Conservation (phyloP, 2,329 filamentous ascomycete species). For the Alternaria sp. region DNA sequence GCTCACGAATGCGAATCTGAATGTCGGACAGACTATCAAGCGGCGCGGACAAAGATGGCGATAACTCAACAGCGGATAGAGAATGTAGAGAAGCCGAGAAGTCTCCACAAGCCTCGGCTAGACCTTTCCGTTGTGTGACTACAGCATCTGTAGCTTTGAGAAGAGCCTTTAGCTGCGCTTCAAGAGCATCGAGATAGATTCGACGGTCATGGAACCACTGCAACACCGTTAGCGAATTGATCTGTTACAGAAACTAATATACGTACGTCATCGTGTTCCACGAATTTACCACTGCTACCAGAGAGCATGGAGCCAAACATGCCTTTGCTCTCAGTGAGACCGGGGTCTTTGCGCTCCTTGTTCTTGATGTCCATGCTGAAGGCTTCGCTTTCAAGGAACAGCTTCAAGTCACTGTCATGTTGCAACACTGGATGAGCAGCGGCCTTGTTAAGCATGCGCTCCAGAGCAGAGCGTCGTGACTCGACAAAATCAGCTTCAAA, state of each 20-base stretch:
- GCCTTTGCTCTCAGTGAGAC: slow-evolving; percentile 89
- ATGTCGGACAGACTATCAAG: slow-evolving; percentile 92
- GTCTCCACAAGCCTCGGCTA: slow-evolving; percentile 91
- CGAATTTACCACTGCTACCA: slow-evolving; percentile 81
- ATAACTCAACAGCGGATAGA: slow-evolving; percentile 90
- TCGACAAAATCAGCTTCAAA: slow-evolving; percentile 98
- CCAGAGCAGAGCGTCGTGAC: slow-evolving; percentile 85
- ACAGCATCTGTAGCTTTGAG: slow-evolving; percentile 95
- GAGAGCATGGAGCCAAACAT: slow-evolving; percentile 86
- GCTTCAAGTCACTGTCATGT: slow-evolving; percentile 91
- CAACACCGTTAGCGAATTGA: slow-evolving; percentile 18
- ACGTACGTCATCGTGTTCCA: slow-evolving; percentile 94
- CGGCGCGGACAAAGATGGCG: slow-evolving; percentile 84
- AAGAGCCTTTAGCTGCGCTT: slow-evolving; percentile 87
- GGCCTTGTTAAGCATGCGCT: slow-evolving; percentile 98
- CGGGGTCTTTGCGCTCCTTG: slow-evolving; percentile 89
- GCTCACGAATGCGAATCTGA: slow-evolving; percentile 90
- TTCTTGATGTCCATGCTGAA: slow-evolving; percentile 98
- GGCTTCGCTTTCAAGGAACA: slow-evolving; percentile 94
- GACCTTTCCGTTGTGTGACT: slow-evolving; percentile 87
- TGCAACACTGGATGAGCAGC: slow-evolving; percentile 89
- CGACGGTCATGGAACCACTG: slow-evolving; percentile 98
- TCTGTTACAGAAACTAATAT: neutral
- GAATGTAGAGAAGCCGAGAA: slow-evolving; percentile 94
- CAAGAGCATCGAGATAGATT: slow-evolving; percentile 92